Base-by-base conservation (phyloP, 2,329 filamentous ascomycete genomes). In the Diaporthe vexans region DNA sequence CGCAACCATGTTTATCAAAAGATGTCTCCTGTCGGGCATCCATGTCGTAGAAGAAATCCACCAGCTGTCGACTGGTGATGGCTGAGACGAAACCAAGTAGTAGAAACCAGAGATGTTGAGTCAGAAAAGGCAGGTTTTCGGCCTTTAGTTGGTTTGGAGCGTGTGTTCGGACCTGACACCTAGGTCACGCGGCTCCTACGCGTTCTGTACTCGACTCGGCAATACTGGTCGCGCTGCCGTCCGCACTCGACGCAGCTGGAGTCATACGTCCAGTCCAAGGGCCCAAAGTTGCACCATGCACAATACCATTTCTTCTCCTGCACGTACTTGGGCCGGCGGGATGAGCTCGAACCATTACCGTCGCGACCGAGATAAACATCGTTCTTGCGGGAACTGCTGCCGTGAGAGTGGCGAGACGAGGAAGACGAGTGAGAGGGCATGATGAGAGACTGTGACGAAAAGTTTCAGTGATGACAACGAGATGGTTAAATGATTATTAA, bases 231-330 rank as follows among this genome's bases (percentile, higher is more conserved):
- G n/a, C 63, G 63, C 7, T n/a, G 15, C 2, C 63, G 48, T 3
- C n/a, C 9, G 9, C 63, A 68, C 15, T 54, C 63, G 48, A 54
- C 13, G 63, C 63, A 68, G n/a, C 17, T 5, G 33, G 13, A 26
- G 48, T 68, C 48, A n/a, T 68, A 68, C 2, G n/a, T 26, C 63
- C 63, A 68, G 48, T 68, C 48, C 63, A 68, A 8, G 13, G 63
- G 63, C 2, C 63, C 63, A 10, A 68, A 68, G 29, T 68, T n/a
- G 46, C 63, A 68, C 63, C 63, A 68, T 3, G 63, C 46, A 6
- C 63, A 68, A 10, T 24, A 68, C 63, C 63, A 68, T 13, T 54
- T 68, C 48, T 54, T 68, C 15, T 68, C 63, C n/a, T 29, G 63
- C 8, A 68, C 48, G 17, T 54, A 40, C 21, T 68, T 68, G 29